Base-by-base conservation (phyloP, 305 asterid species). In the Caryopteris hybrid region DNA sequence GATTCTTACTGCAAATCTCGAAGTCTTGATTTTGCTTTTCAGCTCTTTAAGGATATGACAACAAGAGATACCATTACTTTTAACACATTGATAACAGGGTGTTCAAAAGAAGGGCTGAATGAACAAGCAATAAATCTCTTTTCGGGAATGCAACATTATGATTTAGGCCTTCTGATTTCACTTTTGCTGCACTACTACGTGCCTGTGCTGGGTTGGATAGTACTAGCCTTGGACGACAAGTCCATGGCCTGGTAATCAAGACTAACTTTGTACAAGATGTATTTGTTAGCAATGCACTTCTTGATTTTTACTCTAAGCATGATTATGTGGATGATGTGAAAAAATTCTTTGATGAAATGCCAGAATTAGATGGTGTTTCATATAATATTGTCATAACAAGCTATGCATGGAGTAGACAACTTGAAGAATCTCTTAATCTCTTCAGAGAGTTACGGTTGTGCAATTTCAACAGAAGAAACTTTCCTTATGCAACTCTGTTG, bases 251-350 rank as follows among this genome's bases (percentile, higher is more conserved):
- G 66, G 90, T 75, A 21, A 66, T 89, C 70, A 89, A 87, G 88
- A 68, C 75, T 42, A 80, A 78, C 76, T 80, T 80, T 69, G 69
- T 80, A 8, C 16, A 53, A 65, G 84, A 91, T 68, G 87, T 89
- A 52, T 91, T 80, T 70, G 94, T 89, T 67, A 84, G 85, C 66
- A 91, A 91, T 78, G 90, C 94, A 17, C 78, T 89, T 50, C 93
- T 89, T 41, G 98, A 91, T 73, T 82, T 85, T 60, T 89, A 89
- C 82, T 84, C 93, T 38, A 91, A 89, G 79, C 87, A 89, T 60
- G 91, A 85, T 61, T 66, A 27, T 45, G n/a, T 80, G 23, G 85
- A 76, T 23, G 78, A 81, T 22, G 77, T 82, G 54, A 84, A 69
- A 62, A 79, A 70, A 68, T 72, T 85, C 18, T 91, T 91, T 54